Evolutionary conservation across 805 yeast genomes (phyloP), one percentile per base, ranked within the genome.

Genomic region (Isabelozyma pseudorhagii): DNA sequence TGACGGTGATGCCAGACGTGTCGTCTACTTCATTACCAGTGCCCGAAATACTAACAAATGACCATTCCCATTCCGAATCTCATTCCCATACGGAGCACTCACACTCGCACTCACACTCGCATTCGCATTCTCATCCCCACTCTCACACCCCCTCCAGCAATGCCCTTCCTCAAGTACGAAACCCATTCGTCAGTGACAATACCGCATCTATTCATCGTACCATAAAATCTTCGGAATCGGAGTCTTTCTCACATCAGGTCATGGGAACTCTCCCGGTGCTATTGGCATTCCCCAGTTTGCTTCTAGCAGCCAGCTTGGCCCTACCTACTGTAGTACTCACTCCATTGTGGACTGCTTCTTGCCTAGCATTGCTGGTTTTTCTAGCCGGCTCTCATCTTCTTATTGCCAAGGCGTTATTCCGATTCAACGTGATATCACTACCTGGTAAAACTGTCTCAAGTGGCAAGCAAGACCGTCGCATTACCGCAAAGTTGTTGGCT

Each of bases 241-340:
- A 18, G 6, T 18, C 42, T 9, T 13, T 40, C 28, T 4, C 18
- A 3, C n/a, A 14, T 9, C 25, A 18, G 13, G 38, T 42, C 21
- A n/a, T 61, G 34, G 58, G 62, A n/a, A 60, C 72, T 3, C 54
- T 70, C 31, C 75, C 75, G 1, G 63, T 67, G 25, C 54, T 71
- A 28, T 61, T 65, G 43, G 64, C 74, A 5, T 57, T 68, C 29
- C 71, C 73, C 9, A 55, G 67, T 40, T 49, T 66, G 44, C 57
- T 68, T 27, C 47, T 69, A 39, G 59, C 71, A 41, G 56, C 58
- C 42, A 51, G 54, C 18, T 44, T 69, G 17, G 54, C 67, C 6
- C 46, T 49, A 36, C 46, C 46, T 34, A 46, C n/a, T 38, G 28
- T 28, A 27, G 39, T 7, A 34, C 28, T 7, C 21, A 14, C 8